A percentile compares a stretch with the other conserved stretches of the same genome.
Conservation (phyloP, 116 monocot genomes). For the Zostera marina region DNA sequence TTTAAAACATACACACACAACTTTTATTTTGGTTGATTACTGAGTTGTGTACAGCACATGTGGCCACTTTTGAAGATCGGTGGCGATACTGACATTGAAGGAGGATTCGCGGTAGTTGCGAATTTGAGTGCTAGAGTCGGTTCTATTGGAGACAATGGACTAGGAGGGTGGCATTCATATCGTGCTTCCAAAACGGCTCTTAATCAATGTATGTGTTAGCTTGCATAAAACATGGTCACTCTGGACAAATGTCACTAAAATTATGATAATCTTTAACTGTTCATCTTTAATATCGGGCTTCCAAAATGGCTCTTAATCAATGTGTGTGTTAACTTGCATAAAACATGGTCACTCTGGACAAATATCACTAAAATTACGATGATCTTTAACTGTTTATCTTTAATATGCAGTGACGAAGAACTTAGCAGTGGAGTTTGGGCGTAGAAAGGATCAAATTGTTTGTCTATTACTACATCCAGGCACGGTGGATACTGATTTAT, state of each 20-base stretch:
- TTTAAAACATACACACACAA: neutral
- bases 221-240: neutral
- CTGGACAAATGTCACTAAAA: neutral
- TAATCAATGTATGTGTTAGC: conserved; percentile 48
- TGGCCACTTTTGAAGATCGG: conserved; percentile 80
- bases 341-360: neutral
- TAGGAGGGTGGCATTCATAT: conserved; percentile 97
- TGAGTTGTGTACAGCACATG: conserved; percentile 43
- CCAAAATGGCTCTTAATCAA: conserved; percentile 88
- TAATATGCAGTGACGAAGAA: conserved; percentile 72
- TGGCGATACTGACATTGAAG: conserved; percentile 44
- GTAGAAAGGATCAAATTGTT: conserved; percentile 74
- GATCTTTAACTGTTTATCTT: neutral
- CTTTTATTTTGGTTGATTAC: neutral
- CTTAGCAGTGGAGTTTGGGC: conserved; percentile 64
- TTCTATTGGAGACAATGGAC: conserved; percentile 75
- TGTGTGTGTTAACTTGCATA: conserved; percentile 14
- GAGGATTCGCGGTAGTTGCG: conserved; percentile 58
- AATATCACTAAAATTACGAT: neutral
- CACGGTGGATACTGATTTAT: conserved; percentile 91
- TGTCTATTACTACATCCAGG: conserved; percentile 92
- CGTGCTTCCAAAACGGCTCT: conserved; percentile 83
- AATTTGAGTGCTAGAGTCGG: conserved; percentile 90
- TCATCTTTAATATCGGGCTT: conserved; percentile 25
- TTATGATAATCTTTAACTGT: neutral